phyloP scores from a whole-genome alignment of 371 early-diverging fungal genomes.

The Mycotypha africana region DNA sequence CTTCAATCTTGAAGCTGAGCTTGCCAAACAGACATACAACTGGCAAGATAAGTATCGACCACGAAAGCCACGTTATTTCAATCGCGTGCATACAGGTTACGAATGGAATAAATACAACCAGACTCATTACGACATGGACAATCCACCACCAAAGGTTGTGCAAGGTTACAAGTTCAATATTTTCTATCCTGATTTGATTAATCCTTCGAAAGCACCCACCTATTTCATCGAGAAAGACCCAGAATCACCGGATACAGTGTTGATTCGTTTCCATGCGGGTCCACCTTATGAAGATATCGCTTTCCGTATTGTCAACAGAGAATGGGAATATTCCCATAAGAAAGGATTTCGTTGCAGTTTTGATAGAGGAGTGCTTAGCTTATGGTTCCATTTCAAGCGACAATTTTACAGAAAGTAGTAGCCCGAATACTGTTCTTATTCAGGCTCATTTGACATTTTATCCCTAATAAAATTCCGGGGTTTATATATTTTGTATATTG shows the following conservation, averaged over 20 bases:
- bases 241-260: constrained; percentile 67
- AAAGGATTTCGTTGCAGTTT: constrained; percentile 88
- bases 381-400: constrained; percentile 92
- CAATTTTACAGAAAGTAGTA: constrained; percentile 71
- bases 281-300: constrained; percentile 96
- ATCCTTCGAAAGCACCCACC: constrained; percentile 82
- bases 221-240: constrained; percentile 79
- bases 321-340: constrained; percentile 94
- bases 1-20: constrained; percentile 74
- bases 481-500: too few species aligned
- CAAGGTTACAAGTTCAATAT: constrained; percentile 97
- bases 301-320: constrained; percentile 89
- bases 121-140: constrained; percentile 93
- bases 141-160: constrained; percentile 95
- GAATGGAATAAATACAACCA: constrained; percentile 99
- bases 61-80: constrained; percentile 91
- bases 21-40: constrained; percentile 60
- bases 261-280: constrained; percentile 87
- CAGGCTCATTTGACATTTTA: too few species aligned
- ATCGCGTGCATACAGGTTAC: constrained; percentile 92
- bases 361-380: constrained; percentile 87
- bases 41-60: constrained; percentile 94
- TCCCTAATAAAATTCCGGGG: too few species aligned
- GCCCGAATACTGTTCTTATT: too few species aligned
- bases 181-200: constrained; percentile 96